Evolutionary conservation across 306 rosid genomes (phyloP), one percentile per base, ranked within the genome.

Genomic region (Cucurbita maxima): DNA sequence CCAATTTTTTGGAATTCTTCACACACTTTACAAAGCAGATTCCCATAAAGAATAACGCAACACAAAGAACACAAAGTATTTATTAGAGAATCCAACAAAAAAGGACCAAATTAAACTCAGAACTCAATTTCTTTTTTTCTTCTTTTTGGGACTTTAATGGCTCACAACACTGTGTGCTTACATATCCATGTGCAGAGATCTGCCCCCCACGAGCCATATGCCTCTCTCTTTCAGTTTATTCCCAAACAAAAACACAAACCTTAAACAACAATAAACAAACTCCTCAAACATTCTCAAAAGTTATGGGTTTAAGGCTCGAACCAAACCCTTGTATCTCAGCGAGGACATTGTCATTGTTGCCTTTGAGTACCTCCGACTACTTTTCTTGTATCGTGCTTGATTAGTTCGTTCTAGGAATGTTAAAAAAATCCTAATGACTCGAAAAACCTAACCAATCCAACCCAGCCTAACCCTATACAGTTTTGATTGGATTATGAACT

Each of bases 161-260:
- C 67, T 52, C 75, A 62, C 80, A 87, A 80, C 86, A 80, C 79
- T 82, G 84, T 82, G 82, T 80, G 84, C 3, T 43, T 20, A 7
- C 54, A 72, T 68, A 68, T 76, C 88, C 96, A 90, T 90, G 96
- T 90, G 96, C 84, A 79, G 53, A 81, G 80, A 82, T 82, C 55
- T 67, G 85, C 86, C 71, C 60, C 87, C 92, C 91, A 90, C 88
- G 85, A 85, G 84, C 87, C 81, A 82, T 77, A 83, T 80, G 91
- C 81, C 83, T 63, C 50, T 5, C 40, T 44, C 19, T 67, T 67
- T 76, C 75, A 81, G 63, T 79, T 85, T 77, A 30, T 71, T 80
- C 88, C 55, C 78, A 76, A 16, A 48, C 34, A 84, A 75, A 80
- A 82, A 58, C 81, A 11, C 6, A 18, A 37, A 15, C 8, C 52